phyloP scores from a whole-genome alignment of 345 rosid species.

The Excoecaria agallocha region DNA sequence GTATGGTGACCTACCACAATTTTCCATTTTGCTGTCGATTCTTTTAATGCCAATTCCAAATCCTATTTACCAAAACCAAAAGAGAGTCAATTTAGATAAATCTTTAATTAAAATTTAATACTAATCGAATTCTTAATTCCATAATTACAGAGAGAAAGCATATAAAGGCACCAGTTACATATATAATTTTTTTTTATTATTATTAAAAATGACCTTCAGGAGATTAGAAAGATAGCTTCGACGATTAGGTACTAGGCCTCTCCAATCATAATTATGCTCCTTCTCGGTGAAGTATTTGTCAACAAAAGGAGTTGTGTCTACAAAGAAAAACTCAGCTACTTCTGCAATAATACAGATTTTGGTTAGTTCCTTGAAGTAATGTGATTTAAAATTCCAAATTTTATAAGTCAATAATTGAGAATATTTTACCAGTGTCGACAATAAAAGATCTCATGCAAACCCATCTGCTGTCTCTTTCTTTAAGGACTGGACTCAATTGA shows the following conservation, averaged over 20 bases:
- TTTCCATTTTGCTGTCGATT: constrained; percentile 63
- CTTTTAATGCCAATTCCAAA: constrained; percentile 38
- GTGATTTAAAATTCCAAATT: not conserved
- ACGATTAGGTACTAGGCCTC: constrained; percentile 44
- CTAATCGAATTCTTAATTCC: not conserved
- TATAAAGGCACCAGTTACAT: no score
- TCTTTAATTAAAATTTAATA: not conserved
- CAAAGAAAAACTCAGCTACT: constrained; percentile 53
- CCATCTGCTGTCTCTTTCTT: constrained; percentile 45
- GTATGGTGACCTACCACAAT: constrained; percentile 83
- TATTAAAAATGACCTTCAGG: constrained; percentile 30
- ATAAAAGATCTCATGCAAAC: constrained; percentile 48
- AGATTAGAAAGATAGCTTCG: constrained; percentile 43
- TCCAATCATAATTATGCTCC: constrained; percentile 60
- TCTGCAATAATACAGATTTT: constrained; percentile 20
- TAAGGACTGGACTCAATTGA: constrained; percentile 45
- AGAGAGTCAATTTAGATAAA: not conserved
- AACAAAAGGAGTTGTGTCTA: constrained; percentile 68
- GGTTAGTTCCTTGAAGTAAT: not conserved
- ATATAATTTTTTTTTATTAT: no score
- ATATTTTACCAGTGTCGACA: constrained; percentile 35
- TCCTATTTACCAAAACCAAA: constrained; percentile 24
- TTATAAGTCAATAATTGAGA: not conserved
- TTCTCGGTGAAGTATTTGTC: constrained; percentile 47
- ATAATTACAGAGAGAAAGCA: not conserved